Evolutionary conservation across 176 grass and related monocot genomes (phyloP), one percentile per base, ranked within the genome.

Genomic region (Coix lacrymajobi): DNA sequence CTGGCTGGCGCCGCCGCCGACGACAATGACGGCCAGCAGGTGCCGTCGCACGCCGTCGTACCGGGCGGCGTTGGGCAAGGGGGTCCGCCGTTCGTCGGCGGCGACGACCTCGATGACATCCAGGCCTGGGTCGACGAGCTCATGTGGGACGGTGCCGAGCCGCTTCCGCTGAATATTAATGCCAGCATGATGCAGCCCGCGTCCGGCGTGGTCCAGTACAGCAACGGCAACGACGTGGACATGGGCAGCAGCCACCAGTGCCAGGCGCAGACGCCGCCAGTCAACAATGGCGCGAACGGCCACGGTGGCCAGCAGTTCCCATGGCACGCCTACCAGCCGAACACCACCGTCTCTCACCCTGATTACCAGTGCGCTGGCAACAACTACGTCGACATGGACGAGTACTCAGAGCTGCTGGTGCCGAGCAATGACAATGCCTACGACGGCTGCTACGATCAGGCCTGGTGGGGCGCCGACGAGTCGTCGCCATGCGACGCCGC

Each of bases 241-340:
- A 83, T 62, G 64, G 34, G 0, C 72, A 33, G 33, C 54, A 71
- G 71, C 74, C 52, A 57, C 24, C 66, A 61, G 39, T 78, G 19
- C 73, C 73, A 22, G 52, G 52, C 8, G 19, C 49, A 22, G 49
- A 11, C 1, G 78, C 85, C 22, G 71, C 19, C 22, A 19, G 14
- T 24, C 79, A 77, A 51, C 79, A 77, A 51, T 62, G 85, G 72
- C 51, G 79, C 48, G 30, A 44, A 60, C 51, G 28, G 11, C 49
- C 25, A 61, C 25, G 7, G 67, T 16, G 30, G 22, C 33, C 33
- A 33, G 2, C 49, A 52, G 15, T 19, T 32, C 51, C 17, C 52
- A 57, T 82, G 79, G 52, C 37, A 33, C 49, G 7, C 11, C 11
- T 62, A 71, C 79, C 79, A 81, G 26, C 79, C 37, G 39, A 14